A percentile compares a stretch with the other conserved stretches of the same genome.
phyloP scores from a whole-genome alignment of 495 filamentous ascomycete species.

The Lophiostoma macrostomum region DNA sequence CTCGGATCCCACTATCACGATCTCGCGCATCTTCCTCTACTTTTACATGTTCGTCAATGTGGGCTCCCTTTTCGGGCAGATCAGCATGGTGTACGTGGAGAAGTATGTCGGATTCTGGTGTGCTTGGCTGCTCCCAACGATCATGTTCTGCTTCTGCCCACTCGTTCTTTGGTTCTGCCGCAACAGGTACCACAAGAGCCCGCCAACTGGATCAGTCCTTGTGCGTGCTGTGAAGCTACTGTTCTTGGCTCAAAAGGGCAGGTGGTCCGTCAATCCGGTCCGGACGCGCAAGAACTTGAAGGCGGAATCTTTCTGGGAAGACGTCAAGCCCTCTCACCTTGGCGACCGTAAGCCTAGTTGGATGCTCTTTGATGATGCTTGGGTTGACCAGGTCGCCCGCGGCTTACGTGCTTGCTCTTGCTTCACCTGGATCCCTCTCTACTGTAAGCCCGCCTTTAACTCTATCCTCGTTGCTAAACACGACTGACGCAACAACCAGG shows the following conservation, averaged over 20 bases:
- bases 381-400: slow-evolving; percentile 69
- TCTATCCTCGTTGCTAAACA: not conserved
- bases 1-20: slow-evolving; percentile 65
- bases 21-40: slow-evolving; percentile 57
- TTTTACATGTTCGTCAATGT: slow-evolving; percentile 72
- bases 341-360: slow-evolving; percentile 41
- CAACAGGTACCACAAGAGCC: slow-evolving; percentile 55
- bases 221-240: slow-evolving; percentile 56
- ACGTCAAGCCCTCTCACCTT: slow-evolving; percentile 55
- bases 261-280: slow-evolving; percentile 54
- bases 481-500: slow-evolving; percentile 19
- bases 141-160: slow-evolving; percentile 56
- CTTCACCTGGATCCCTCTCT: slow-evolving; percentile 65
- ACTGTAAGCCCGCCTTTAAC: slow-evolving; percentile 42
- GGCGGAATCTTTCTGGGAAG: slow-evolving; percentile 59
- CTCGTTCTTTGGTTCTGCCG: slow-evolving; percentile 61
- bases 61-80: slow-evolving; percentile 55
- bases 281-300: slow-evolving; percentile 54
- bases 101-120: slow-evolving; percentile 79
- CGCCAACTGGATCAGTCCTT: slow-evolving; percentile 64
- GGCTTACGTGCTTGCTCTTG: slow-evolving; percentile 68
- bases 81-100: slow-evolving; percentile 64
- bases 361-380: slow-evolving; percentile 63
- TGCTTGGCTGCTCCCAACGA: slow-evolving; percentile 46
- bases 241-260: slow-evolving; percentile 57